Conservation (phyloP, 2,329 filamentous ascomycete genomes). For the Penicillium sp. region DNA sequence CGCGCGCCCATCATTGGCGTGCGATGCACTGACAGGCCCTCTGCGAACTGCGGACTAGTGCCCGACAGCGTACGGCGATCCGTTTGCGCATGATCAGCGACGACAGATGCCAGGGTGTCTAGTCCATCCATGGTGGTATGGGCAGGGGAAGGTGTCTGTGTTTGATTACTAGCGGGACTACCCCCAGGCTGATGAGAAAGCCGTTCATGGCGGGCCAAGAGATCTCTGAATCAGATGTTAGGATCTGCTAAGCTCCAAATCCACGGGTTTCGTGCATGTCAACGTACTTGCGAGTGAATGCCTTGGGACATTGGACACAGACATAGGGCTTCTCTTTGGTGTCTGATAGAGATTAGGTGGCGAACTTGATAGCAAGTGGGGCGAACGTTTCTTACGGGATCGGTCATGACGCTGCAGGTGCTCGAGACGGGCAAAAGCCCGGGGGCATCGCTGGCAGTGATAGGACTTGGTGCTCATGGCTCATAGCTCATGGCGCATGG, state of each 20-base stretch:
- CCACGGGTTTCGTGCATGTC: background rate
- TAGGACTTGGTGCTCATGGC: slow-evolving; percentile 32
- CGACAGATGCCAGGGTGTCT: slow-evolving; percentile 38
- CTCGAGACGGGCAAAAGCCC: slow-evolving; percentile 42
- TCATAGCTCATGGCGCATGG: slow-evolving; percentile 11
- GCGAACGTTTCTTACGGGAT: slow-evolving; percentile 35
- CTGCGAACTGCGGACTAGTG: slow-evolving; percentile 21
- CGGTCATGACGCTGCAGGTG: slow-evolving; percentile 46
- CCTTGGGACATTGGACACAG: slow-evolving; percentile 41
- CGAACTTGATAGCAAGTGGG: background rate
- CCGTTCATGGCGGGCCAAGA: slow-evolving; percentile 41
- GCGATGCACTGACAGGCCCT: slow-evolving; percentile 20
- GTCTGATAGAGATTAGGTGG: slow-evolving; percentile 32
- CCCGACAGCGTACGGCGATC: slow-evolving; percentile 16
- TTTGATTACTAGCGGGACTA: slow-evolving; percentile 21
- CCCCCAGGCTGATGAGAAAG: slow-evolving; percentile 33
- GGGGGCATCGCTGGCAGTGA: slow-evolving; percentile 40
- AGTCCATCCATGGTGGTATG: slow-evolving; percentile 35
- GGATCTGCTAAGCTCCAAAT: background rate
- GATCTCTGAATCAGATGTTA: slow-evolving; percentile 34
- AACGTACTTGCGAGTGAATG: slow-evolving; percentile 43
- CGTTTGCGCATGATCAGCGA: slow-evolving; percentile 31
- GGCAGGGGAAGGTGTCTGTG: slow-evolving; percentile 28
- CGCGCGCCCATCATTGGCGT: slow-evolving; percentile 22
- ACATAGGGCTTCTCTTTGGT: slow-evolving; percentile 45